A percentile compares a stretch with the other conserved stretches of the same genome.
Evolutionary conservation across 2,329 filamentous ascomycete genomes (phyloP).

Genomic region (Colletotrichum tabaci): DNA sequence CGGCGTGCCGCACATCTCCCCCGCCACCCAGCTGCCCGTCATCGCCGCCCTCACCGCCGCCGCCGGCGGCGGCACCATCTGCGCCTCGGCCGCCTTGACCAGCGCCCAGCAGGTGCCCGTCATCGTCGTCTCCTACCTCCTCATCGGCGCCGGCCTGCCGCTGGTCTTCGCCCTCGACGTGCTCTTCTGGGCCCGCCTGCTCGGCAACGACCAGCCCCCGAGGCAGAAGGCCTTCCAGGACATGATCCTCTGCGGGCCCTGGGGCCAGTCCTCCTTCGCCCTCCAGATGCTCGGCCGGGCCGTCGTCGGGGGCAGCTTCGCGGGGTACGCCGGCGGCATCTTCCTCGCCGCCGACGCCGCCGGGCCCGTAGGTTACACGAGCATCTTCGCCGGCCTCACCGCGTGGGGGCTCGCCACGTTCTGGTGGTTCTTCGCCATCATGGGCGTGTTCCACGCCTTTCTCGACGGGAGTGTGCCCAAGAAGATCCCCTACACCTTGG

Average conservation of each 20-base stretch:
- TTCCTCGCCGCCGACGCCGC: constrained; percentile 52
- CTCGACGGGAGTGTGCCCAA: constrained; percentile 44
- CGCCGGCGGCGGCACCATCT: constrained; percentile 55
- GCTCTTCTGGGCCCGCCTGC: constrained; percentile 50
- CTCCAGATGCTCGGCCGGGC: constrained; percentile 55
- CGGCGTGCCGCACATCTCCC: constrained; percentile 51
- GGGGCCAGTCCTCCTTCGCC: constrained; percentile 56
- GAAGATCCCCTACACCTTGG: constrained; percentile 48
- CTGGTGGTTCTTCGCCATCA: constrained; percentile 58
- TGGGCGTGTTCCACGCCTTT: constrained; percentile 47
- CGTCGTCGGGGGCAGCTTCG: constrained; percentile 49
- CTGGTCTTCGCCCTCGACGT: constrained; percentile 51
- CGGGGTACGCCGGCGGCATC: constrained; percentile 51
- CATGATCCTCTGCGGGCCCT: constrained; percentile 58
- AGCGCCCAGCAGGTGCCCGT: constrained; percentile 53
- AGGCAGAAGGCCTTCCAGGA: constrained; percentile 50
- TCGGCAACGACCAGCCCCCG: constrained; percentile 47
- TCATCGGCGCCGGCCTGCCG: constrained; percentile 53
- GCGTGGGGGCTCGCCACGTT: constrained; percentile 58
- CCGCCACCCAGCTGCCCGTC: constrained; percentile 54
- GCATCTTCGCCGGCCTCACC: constrained; percentile 55
- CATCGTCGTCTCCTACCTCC: constrained; percentile 58
- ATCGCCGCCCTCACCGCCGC: constrained; percentile 57
- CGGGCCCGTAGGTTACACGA: constrained; percentile 49
- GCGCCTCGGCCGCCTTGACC: constrained; percentile 47